These are phyloP conservation scores for Coriaria nepalensis DNA, from an alignment of 306 rosid species.

Conservation along the genomic window DNA sequence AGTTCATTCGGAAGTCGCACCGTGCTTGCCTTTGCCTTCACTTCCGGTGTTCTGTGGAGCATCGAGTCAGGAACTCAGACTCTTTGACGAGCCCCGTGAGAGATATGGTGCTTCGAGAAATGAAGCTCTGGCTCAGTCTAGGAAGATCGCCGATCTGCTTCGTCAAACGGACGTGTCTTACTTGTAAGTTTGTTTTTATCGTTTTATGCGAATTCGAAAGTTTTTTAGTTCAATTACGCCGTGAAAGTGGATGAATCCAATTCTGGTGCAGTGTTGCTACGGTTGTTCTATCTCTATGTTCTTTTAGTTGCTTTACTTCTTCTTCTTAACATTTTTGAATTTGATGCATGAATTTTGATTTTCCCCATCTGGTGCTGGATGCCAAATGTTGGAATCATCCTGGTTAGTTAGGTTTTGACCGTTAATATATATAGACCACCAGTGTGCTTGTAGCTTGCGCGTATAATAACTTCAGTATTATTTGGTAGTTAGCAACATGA, in stretches of 20 bases:
- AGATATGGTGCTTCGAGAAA: constrained; percentile 17
- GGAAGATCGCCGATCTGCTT: constrained; percentile 78
- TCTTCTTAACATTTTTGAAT: not conserved
- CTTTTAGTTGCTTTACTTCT: not conserved
- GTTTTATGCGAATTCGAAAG: constrained; percentile 8
- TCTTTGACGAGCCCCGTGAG: constrained; percentile 40
- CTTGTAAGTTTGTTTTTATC: constrained; percentile 37
- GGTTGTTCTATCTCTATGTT: too few species aligned
- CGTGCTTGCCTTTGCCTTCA: constrained; percentile 83
- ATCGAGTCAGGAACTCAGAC: constrained; percentile 50
- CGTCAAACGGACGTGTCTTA: constrained; percentile 73
- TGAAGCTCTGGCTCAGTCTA: constrained; percentile 52
- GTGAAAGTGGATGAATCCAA: constrained; percentile 8
- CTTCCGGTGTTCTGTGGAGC: constrained; percentile 88
- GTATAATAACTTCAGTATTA: too few species aligned
- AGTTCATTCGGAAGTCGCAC: constrained; percentile 75
- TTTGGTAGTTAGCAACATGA: too few species aligned
- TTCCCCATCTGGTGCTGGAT: not conserved
- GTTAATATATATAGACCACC: not conserved
- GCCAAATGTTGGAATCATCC: not conserved
- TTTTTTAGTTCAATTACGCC: constrained; percentile 14
- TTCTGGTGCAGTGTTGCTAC: not conserved
- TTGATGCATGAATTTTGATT: not conserved
- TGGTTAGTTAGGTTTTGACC: not conserved
- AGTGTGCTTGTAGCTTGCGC: not conserved